Evolutionary conservation across 176 grass and related monocot species (phyloP).

Genomic region (Alloteropsis semialata): DNA sequence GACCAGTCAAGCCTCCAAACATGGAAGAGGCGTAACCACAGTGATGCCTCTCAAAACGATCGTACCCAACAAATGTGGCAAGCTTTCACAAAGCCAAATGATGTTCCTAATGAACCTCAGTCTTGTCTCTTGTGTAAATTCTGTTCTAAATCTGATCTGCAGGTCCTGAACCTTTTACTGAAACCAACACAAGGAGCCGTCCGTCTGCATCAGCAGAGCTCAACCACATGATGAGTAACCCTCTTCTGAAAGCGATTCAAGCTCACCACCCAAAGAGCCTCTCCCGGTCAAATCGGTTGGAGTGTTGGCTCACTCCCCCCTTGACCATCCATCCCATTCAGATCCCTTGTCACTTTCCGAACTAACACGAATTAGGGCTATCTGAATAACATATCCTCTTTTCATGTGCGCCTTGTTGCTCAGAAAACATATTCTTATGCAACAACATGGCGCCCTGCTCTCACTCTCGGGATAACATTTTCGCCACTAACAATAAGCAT

Average conservation of each 20-base stretch:
- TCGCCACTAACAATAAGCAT: too few relatives aligned
- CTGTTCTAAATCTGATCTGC: not conserved
- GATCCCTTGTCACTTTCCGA: constrained; percentile 50
- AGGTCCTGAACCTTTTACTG: not conserved
- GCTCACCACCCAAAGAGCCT: not conserved
- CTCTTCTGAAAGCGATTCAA: not conserved
- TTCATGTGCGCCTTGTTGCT: not conserved
- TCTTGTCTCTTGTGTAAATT: not conserved
- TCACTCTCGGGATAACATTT: not conserved
- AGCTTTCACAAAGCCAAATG: not conserved
- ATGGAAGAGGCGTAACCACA: not conserved
- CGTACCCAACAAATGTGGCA: not conserved
- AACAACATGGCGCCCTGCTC: not conserved
- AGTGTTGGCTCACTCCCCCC: constrained; percentile 22
- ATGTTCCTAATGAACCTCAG: not conserved
- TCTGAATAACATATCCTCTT: not conserved
- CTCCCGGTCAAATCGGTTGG: constrained; percentile 17
- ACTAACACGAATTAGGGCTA: constrained; percentile 2
- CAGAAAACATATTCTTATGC: not conserved
- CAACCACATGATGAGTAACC: not conserved
- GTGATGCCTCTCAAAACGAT: not conserved
- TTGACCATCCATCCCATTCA: constrained; percentile 32
- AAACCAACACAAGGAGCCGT: not conserved
- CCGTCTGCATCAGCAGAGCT: not conserved
- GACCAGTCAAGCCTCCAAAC: constrained; percentile 9